Base-by-base conservation (phyloP, 2,329 filamentous ascomycete genomes). In the Hypoxylon sp. region DNA sequence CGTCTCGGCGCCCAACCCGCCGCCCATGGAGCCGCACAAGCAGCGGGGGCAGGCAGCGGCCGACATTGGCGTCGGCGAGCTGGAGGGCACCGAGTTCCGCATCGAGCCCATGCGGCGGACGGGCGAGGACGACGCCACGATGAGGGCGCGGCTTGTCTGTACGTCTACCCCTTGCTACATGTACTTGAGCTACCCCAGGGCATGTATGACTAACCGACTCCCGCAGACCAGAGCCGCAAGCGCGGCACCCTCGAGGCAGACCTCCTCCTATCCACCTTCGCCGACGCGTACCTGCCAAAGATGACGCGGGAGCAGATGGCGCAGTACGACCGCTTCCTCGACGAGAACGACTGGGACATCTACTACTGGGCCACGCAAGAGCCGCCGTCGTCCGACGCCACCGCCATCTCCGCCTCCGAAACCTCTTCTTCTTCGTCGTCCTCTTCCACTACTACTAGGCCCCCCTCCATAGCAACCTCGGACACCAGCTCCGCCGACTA, bases 341-440 rank as follows among this genome's bases (percentile, higher is more conserved):
- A 99, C 80, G 96, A 99, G 82, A 99, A 99, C 80, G 96, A 99
- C 82, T 99, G 96, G 96, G 96, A 99, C 78, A 97, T 99, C 67
- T 99, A 99, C 85, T 99, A 99, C 85, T 99, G 96, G 96, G 93
- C 92, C 2, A 99, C 96, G 14, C 96, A 99, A 80, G 89, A 93
- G 72, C 84, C 90, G 11, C 81, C 86, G 61, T 70, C 86, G 61
- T 70, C 77, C 24, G 73, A 80, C 66, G 14, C 65, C 64, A 24
- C 67, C 62, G 16, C 61, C n/a, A n/a, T n/a, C n/a, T 22, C 58
- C 30, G 16, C 61, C 12, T 20, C 62, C 24, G 14, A 28, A 9
- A 14, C 46, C 55, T 28, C 63, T 57, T 32, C 30, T 12, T 32
- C 30, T 32, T 32, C 30, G 1, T 12, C 11, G 9, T 33, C 30